Conservation (phyloP, 2,329 filamentous ascomycete species). For the Fusarium camptoceras region DNA sequence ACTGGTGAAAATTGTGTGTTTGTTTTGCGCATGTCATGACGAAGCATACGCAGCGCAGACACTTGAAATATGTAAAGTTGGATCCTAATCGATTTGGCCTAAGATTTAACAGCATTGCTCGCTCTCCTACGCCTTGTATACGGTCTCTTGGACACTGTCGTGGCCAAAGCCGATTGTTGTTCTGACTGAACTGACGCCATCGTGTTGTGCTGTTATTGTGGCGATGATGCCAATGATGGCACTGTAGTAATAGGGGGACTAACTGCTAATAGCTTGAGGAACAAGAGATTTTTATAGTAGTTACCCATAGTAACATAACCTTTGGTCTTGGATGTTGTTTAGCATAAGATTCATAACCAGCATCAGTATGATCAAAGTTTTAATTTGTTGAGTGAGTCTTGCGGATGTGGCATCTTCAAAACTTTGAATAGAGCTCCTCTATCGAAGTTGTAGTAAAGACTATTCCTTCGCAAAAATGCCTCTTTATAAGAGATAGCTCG, state of each 20-base stretch:
- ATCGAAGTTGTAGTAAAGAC: too few relatives aligned
- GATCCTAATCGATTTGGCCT: background rate
- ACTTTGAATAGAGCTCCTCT: too few relatives aligned
- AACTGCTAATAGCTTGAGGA: too few relatives aligned
- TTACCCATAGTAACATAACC: too few relatives aligned
- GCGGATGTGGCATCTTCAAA: background rate
- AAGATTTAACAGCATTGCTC: background rate
- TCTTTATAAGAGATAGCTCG: too few relatives aligned
- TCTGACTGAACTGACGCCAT: background rate
- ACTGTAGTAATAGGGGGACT: too few relatives aligned
- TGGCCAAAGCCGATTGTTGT: background rate
- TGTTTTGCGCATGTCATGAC: background rate
- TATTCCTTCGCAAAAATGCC: too few relatives aligned
- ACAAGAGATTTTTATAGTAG: too few relatives aligned
- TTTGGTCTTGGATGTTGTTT: background rate
- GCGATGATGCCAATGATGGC: too few relatives aligned
- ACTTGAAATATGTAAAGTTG: background rate
- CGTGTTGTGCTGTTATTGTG: background rate
- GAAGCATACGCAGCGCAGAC: background rate
- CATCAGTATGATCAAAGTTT: background rate
- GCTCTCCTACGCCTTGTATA: background rate
- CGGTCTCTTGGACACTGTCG: background rate
- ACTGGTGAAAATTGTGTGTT: background rate
- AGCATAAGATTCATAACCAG: background rate
- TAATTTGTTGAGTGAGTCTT: background rate